These are phyloP conservation scores for Wallacemonas sp. DNA, from an alignment of 208 protist genomes.

Conservation along the genomic window DNA sequence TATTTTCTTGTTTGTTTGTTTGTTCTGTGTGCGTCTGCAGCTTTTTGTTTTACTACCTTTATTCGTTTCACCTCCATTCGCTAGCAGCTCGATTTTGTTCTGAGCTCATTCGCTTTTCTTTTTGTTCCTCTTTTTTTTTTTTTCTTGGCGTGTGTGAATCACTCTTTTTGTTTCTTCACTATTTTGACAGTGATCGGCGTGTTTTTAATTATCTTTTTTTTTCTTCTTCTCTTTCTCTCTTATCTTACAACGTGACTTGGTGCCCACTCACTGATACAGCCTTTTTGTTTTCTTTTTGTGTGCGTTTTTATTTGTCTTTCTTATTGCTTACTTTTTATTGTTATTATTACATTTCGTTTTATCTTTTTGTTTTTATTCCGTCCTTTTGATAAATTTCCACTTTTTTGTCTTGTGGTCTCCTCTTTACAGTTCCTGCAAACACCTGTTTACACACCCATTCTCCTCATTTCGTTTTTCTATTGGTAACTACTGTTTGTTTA, in stretches of 20 bases:
- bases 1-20: too few species aligned
- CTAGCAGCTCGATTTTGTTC: too few species aligned
- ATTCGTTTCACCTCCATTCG: too few species aligned
- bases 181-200: background rate
- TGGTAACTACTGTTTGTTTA: too few species aligned
- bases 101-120: background rate
- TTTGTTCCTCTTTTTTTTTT: slow-evolving; percentile 1
- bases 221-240: background rate
- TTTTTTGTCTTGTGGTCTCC: background rate
- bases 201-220: background rate
- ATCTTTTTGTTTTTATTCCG: slow-evolving; percentile 14
- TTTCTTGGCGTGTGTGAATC: background rate
- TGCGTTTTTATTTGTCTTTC: slow-evolving; percentile 1
- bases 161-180: background rate
- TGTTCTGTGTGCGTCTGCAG: too few species aligned
- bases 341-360: background rate
- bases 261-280: background rate
- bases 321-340: slow-evolving; percentile 3
- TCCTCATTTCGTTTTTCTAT: too few species aligned
- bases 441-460: background rate
- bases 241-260: background rate
- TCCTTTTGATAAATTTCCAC: background rate
- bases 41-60: background rate
- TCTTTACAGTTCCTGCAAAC: slow-evolving; percentile 1
- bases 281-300: slow-evolving; percentile 5